phyloP scores from a whole-genome alignment of 768 basidiomycete species.

The Tricholoma hemisulphureum region DNA sequence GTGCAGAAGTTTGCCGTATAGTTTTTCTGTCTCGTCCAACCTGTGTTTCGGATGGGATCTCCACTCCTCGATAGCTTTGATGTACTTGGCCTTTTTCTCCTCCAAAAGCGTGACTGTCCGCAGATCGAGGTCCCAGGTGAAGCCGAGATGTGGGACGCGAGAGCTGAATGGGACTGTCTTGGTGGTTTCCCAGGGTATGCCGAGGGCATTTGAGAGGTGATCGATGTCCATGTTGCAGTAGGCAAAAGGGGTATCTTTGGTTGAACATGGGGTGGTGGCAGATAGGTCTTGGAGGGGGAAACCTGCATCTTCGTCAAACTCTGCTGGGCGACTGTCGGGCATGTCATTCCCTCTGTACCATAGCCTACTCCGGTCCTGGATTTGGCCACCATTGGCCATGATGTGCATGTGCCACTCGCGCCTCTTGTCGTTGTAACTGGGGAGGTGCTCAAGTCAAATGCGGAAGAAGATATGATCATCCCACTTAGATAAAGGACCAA shows the following conservation, averaged over 20 bases:
- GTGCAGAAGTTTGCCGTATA: constrained; percentile 11
- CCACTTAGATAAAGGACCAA: constrained; percentile 29
- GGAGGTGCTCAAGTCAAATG: constrained; percentile 15
- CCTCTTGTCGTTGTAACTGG: constrained; percentile 17
- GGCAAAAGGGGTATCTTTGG: constrained; percentile 11
- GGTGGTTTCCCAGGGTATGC: constrained; percentile 27
- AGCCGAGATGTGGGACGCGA: too few species aligned
- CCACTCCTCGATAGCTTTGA: not conserved
- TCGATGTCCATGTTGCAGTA: constrained; percentile 36
- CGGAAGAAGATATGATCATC: constrained; percentile 24
- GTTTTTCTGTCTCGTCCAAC: not conserved
- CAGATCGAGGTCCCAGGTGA: constrained; percentile 22
- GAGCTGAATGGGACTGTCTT: constrained; percentile 23
- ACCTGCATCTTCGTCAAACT: not conserved
- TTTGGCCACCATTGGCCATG: not conserved
- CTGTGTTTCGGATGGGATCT: not conserved
- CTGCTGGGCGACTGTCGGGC: not conserved
- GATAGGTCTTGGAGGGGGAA: constrained; percentile 20
- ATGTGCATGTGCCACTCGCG: constrained; percentile 9
- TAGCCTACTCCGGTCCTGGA: constrained; percentile 1
- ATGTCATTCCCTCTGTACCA: constrained; percentile 21
- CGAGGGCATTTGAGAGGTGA: constrained; percentile 22
- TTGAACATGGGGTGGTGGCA: constrained; percentile 8
- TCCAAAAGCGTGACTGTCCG: constrained; percentile 13
- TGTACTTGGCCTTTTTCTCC: constrained; percentile 22